Evolutionary conservation across 1,284 basidiomycete species (phyloP).

Genomic region (Ustilago nuda): DNA sequence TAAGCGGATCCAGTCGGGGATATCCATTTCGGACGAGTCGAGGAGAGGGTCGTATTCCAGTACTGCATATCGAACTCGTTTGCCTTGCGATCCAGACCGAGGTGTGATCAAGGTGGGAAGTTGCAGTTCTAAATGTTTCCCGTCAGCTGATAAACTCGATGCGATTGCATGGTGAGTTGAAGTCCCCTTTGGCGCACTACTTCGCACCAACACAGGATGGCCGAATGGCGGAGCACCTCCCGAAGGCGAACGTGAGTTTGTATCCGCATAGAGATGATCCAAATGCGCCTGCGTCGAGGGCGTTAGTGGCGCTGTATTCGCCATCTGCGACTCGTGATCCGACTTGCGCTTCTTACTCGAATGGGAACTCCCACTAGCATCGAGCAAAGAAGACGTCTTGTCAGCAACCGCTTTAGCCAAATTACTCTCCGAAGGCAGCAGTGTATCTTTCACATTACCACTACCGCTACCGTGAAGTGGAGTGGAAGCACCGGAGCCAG

Average conservation of each 20-base stretch:
- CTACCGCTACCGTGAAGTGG: constrained; percentile 21
- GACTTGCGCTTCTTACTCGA: constrained; percentile 26
- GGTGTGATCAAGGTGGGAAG: constrained; percentile 63
- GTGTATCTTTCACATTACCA: neutral
- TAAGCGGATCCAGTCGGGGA: constrained; percentile 85
- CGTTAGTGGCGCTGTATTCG: constrained; percentile 13
- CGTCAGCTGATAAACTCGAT: constrained; percentile 42
- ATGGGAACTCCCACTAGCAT: constrained; percentile 13
- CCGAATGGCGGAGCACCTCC: constrained; percentile 44
- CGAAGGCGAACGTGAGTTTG: constrained; percentile 20
- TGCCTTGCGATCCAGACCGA: constrained; percentile 40
- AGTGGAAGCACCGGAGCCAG: constrained; percentile 48
- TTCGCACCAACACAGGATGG: constrained; percentile 48
- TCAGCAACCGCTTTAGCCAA: constrained; percentile 29
- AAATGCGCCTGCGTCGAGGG: constrained; percentile 34
- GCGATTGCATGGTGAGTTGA: constrained; percentile 55
- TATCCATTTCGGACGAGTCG: constrained; percentile 83
- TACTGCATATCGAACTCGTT: constrained; percentile 58
- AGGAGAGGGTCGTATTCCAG: constrained; percentile 73
- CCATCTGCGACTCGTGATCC: constrained; percentile 10
- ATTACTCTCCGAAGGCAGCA: constrained; percentile 5
- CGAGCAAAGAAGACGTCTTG: constrained; percentile 8
- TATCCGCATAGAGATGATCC: constrained; percentile 38
- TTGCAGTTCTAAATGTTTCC: constrained; percentile 50
- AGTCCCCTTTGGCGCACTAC: constrained; percentile 53